Conservation (phyloP, 177 flowering plant genomes). For the Vitis hybrid region DNA sequence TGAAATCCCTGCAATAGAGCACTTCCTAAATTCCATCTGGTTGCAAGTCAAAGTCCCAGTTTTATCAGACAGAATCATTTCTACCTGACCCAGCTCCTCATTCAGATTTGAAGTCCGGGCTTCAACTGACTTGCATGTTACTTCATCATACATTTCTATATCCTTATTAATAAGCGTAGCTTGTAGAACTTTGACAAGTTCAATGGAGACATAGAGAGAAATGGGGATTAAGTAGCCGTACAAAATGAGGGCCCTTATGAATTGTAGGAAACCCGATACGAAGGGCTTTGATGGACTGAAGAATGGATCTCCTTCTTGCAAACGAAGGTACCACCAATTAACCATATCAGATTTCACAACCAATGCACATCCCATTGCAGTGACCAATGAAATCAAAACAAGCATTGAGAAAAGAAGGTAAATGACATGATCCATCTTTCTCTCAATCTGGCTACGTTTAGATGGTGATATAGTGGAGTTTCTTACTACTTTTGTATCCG, state of each 20-base stretch:
- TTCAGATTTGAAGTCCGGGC: constrained; percentile 50
- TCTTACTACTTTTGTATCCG: constrained; percentile 33
- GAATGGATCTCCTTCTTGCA: constrained; percentile 1
- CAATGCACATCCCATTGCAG: constrained; percentile 27
- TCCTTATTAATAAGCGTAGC: constrained; percentile 45
- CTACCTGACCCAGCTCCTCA: constrained; percentile 53
- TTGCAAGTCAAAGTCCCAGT: constrained; percentile 55
- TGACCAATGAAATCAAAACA: constrained; percentile 26
- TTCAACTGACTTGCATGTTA: constrained; percentile 27
- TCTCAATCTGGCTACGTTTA: constrained; percentile 42
- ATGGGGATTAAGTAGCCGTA: constrained; percentile 55
- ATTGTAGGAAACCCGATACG: constrained; percentile 25
- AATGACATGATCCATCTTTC: constrained; percentile 44
- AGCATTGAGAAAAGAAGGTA: constrained; percentile 40
- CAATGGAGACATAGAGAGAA: constrained; percentile 53
- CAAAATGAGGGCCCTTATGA: constrained; percentile 35
- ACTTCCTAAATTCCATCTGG: constrained; percentile 50
- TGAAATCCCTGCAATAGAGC: constrained; percentile 43
- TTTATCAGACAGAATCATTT: constrained; percentile 41
- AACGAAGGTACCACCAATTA: constrained; percentile 35
- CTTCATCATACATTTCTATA: constrained; percentile 34
- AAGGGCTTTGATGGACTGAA: constrained; percentile 26
- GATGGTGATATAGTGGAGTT: constrained; percentile 45
- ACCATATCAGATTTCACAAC: constrained; percentile 12
- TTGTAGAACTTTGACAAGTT: constrained; percentile 45